phyloP scores from a whole-genome alignment of 1,139 yeast genomes.

The Spencermartinsiella ligniputridi region DNA sequence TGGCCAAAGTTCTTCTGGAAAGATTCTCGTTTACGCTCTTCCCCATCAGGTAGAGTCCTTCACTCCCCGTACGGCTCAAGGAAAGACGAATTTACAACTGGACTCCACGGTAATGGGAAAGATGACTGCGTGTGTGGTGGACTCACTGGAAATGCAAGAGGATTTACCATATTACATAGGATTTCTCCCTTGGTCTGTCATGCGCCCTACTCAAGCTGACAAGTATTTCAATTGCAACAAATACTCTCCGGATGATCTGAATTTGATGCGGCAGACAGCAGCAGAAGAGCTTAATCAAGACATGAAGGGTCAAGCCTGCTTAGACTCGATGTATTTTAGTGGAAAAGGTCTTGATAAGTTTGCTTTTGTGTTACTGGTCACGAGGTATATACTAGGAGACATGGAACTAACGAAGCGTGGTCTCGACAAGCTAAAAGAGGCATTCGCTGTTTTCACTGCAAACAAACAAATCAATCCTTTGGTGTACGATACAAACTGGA shows the following conservation, averaged over 20 bases:
- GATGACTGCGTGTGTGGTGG: slow-evolving; percentile 58
- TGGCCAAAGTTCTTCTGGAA: slow-evolving; percentile 53
- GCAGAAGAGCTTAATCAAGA: slow-evolving; percentile 54
- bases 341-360: slow-evolving; percentile 72
- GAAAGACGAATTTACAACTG: slow-evolving; percentile 44
- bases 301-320: slow-evolving; percentile 46
- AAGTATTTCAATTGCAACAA: slow-evolving; percentile 22
- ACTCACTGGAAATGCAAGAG: slow-evolving; percentile 48
- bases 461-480: slow-evolving; percentile 55
- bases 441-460: slow-evolving; percentile 46
- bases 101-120: slow-evolving; percentile 63
- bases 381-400: slow-evolving; percentile 51
- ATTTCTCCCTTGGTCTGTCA: slow-evolving; percentile 45
- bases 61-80: slow-evolving; percentile 27
- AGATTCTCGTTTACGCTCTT: slow-evolving; percentile 58
- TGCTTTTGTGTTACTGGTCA: slow-evolving; percentile 62
- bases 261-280: slow-evolving; percentile 48
- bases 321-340: slow-evolving; percentile 55
- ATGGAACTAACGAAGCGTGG: slow-evolving; percentile 45
- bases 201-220: slow-evolving; percentile 33
- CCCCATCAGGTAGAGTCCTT: slow-evolving; percentile 68
- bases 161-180: slow-evolving; percentile 48
- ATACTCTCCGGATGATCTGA: slow-evolving; percentile 45
- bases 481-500: slow-evolving; percentile 62
- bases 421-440: slow-evolving; percentile 47